phyloP scores from a whole-genome alignment of 2,329 filamentous ascomycete species.

The Blumeria hordei region DNA sequence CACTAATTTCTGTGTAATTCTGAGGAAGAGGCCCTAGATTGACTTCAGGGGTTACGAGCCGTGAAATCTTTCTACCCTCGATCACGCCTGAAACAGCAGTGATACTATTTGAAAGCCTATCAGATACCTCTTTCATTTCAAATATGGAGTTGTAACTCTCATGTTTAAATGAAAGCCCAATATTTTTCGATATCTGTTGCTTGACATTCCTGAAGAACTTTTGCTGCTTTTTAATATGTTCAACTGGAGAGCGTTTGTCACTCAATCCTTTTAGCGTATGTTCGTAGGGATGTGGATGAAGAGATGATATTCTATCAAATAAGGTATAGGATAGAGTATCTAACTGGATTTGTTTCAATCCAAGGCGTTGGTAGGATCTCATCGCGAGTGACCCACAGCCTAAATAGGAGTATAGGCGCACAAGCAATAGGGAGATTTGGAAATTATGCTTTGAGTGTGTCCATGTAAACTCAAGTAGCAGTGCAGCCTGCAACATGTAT shows the following conservation, averaged over 20 bases:
- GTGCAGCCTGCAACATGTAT: constrained; percentile 13
- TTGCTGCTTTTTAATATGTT: constrained; percentile 11
- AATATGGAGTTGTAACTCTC: constrained; percentile 15
- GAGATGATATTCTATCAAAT: constrained; percentile 17
- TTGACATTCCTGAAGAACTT: constrained; percentile 10
- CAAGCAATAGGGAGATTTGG: constrained; percentile 17
- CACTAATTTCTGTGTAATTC: constrained; percentile 13
- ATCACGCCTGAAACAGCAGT: constrained; percentile 10
- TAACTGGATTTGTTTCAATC: constrained; percentile 18
- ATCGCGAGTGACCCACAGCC: constrained; percentile 17
- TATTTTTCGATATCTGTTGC: constrained; percentile 12
- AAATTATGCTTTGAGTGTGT: constrained; percentile 17
- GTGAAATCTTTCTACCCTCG: constrained; percentile 12
- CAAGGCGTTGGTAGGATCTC: constrained; percentile 16
- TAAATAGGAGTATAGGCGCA: constrained; percentile 16
- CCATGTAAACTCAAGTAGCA: constrained; percentile 14
- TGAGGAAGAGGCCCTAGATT: constrained; percentile 4
- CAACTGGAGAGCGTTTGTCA: constrained; percentile 7
- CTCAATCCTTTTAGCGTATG: constrained; percentile 5
- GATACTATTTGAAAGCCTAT: constrained; percentile 9
- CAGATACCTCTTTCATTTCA: constrained; percentile 12
- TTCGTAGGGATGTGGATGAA: constrained; percentile 16
- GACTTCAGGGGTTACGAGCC: constrained; percentile 8
- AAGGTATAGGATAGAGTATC: constrained; percentile 18
- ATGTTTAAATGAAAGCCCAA: constrained; percentile 12